Evolutionary conservation across 139 green algal species (phyloP).

Genomic region (Eudorina sp.): DNA sequence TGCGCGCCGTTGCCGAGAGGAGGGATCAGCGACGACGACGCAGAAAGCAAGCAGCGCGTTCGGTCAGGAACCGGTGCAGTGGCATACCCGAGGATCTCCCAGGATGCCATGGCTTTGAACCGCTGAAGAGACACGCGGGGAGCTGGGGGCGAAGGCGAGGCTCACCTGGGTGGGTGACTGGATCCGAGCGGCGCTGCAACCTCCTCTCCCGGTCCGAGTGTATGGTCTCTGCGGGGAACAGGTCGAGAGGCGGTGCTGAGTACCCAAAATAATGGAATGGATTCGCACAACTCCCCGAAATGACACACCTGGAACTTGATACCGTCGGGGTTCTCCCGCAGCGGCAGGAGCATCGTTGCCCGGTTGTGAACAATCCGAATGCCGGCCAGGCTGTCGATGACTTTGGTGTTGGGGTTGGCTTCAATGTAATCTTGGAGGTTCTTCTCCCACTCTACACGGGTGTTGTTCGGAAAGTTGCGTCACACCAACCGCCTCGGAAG

Average conservation of each 20-base stretch:
- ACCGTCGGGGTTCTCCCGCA: slow-evolving; percentile 43
- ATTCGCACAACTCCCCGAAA: background rate
- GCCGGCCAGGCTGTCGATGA: slow-evolving; percentile 73
- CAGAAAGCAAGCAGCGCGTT: background rate
- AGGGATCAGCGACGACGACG: no score
- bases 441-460: slow-evolving; percentile 79
- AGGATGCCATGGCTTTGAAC: no score
- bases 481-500: background rate
- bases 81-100: no score
- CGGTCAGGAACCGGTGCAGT: background rate
- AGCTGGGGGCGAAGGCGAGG: no score
- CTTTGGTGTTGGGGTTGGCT: slow-evolving; percentile 62
- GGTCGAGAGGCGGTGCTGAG: no score
- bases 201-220: background rate
- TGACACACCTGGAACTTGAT: background rate
- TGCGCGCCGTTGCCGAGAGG: background rate
- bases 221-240: background rate
- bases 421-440: slow-evolving; percentile 71
- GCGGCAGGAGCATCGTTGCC: slow-evolving; percentile 71
- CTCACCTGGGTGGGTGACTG: slow-evolving; percentile 35
- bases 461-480: background rate
- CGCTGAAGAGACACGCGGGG: no score
- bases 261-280: background rate
- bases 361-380: slow-evolving; percentile 73
- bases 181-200: background rate